Percentiles rank a stretch among this genome's conserved stretches.
Evolutionary conservation across 345 rosid genomes (phyloP).

Genomic region (Reutealis trisperma): DNA sequence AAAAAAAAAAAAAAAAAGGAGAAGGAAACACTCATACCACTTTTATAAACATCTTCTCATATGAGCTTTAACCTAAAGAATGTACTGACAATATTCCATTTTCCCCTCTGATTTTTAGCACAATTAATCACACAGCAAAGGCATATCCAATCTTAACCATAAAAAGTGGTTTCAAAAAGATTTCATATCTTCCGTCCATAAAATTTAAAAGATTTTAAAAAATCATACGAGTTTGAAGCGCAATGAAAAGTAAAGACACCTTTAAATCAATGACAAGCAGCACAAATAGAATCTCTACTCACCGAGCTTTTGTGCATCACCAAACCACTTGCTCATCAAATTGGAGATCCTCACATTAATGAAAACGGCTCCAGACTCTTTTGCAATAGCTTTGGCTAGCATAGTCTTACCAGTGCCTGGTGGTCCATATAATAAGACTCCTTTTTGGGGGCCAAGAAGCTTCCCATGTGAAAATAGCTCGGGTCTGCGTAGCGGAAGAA

Average conservation of each 20-base stretch:
- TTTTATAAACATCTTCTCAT: neutral
- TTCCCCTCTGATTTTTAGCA: neutral
- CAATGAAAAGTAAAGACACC: neutral
- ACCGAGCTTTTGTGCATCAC: constrained; percentile 99
- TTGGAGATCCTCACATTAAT: constrained; percentile 86
- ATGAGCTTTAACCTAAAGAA: neutral
- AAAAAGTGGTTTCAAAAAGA: neutral
- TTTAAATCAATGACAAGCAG: neutral
- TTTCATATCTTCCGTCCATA: neutral
- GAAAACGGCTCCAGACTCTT: constrained; percentile 95
- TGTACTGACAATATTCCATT: neutral
- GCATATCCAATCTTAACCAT: neutral
- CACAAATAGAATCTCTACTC: constrained; percentile 25
- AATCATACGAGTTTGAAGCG: neutral
- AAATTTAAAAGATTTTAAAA: neutral
- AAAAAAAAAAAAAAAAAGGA: neutral
- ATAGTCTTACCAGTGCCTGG: constrained; percentile 99
- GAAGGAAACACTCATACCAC: neutral
- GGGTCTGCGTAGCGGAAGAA: constrained; percentile 85
- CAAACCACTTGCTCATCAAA: constrained; percentile 99
- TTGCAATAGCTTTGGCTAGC: constrained; percentile 98
- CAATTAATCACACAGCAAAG: neutral
- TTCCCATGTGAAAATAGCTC: constrained; percentile 87
- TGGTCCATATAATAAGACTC: constrained; percentile 92
- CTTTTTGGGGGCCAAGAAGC: constrained; percentile 97